Evolutionary conservation across 2,329 filamentous ascomycete genomes (phyloP).

Genomic region (Nemania sp.): DNA sequence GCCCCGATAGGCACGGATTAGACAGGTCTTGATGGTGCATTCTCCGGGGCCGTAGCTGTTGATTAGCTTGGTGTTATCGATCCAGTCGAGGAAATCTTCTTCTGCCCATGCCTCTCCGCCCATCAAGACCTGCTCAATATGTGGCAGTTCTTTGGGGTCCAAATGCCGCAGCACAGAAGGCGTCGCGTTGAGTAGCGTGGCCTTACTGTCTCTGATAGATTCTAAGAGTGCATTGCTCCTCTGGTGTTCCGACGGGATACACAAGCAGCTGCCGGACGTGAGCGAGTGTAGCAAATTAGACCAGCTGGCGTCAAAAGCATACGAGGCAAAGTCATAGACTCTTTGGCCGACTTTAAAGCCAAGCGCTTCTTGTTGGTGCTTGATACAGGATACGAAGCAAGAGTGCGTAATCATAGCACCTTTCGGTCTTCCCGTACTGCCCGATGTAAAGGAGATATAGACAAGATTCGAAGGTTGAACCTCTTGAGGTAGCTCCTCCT

Average conservation of each 20-base stretch:
- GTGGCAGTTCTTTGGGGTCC: constrained; percentile 1
- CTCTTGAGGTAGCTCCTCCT: background rate
- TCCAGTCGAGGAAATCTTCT: background rate
- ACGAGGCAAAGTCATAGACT: constrained; percentile 14
- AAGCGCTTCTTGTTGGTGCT: background rate
- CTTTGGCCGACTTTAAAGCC: background rate
- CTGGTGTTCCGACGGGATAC: constrained; percentile 7
- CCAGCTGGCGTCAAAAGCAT: constrained; percentile 1
- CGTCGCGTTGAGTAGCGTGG: background rate
- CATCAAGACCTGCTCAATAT: constrained; percentile 4
- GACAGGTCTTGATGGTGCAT: background rate
- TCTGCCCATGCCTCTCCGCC: background rate
- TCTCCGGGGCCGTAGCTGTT: constrained; percentile 9
- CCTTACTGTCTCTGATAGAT: background rate
- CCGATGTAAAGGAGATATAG: constrained; percentile 8
- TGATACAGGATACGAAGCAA: background rate
- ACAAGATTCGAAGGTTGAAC: background rate
- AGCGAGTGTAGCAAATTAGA: constrained; percentile 6
- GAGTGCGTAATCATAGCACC: constrained; percentile 8
- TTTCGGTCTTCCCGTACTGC: constrained; percentile 8
- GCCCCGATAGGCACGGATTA: background rate
- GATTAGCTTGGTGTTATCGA: background rate
- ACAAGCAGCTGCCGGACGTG: constrained; percentile 5
- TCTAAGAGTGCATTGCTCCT: background rate
- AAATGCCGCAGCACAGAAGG: background rate